Evolutionary conservation across 2,329 filamentous ascomycete genomes (phyloP).

Genomic region (Fusarium albosuccineum): DNA sequence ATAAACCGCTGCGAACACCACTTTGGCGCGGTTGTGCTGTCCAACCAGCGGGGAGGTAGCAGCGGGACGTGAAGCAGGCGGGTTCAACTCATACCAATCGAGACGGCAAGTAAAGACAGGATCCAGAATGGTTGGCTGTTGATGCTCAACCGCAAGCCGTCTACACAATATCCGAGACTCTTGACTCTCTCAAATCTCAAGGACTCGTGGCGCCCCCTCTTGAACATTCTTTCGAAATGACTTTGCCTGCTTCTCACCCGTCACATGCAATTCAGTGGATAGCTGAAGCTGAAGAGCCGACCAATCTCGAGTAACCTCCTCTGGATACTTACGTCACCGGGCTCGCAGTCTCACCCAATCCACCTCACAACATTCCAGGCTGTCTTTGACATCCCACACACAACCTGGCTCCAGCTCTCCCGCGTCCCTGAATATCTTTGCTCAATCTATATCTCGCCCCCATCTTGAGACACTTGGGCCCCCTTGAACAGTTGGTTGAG

Average conservation of each 20-base stretch:
- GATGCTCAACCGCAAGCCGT: neutral
- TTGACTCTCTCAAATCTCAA: slow-evolving; percentile 4
- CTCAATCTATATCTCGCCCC: slow-evolving; percentile 5
- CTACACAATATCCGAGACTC: neutral
- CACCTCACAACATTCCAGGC: slow-evolving; percentile 35
- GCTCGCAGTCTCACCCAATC: slow-evolving; percentile 22
- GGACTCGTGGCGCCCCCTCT: slow-evolving; percentile 1
- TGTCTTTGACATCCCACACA: slow-evolving; percentile 9
- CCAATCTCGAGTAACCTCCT: slow-evolving; percentile 22
- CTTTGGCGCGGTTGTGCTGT: slow-evolving; percentile 29
- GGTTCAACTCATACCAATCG: neutral
- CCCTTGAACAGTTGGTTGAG: slow-evolving; percentile 12
- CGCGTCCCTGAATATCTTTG: slow-evolving; percentile 23
- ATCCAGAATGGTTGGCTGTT: neutral
- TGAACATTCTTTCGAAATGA: neutral
- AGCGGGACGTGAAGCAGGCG: neutral
- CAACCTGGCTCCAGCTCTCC: slow-evolving; percentile 1
- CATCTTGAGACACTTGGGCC: slow-evolving; percentile 18
- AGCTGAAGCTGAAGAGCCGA: slow-evolving; percentile 8
- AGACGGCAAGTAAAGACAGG: neutral
- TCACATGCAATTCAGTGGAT: slow-evolving; percentile 30
- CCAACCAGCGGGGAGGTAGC: slow-evolving; percentile 14
- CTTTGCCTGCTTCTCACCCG: slow-evolving; percentile 3
- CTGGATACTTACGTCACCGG: slow-evolving; percentile 19
- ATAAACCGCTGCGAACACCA: slow-evolving; percentile 30